Evolutionary conservation across 805 yeast species (phyloP).

Genomic region (Debaryomyces castellii): DNA sequence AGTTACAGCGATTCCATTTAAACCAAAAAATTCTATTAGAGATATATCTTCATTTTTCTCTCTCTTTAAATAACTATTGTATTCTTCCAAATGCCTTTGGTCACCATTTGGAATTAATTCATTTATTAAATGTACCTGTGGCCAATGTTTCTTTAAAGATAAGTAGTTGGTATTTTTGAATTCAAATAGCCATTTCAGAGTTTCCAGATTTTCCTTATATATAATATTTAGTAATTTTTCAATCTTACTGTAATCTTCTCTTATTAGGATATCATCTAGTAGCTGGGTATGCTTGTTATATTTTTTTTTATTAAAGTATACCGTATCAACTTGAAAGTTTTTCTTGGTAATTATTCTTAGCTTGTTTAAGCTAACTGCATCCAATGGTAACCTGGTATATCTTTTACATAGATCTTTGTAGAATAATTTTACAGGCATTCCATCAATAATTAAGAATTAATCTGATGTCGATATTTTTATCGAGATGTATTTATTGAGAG

Average conservation of each 20-base stretch:
- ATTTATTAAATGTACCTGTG: constrained; percentile 32
- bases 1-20: constrained; percentile 3
- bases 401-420: constrained; percentile 25
- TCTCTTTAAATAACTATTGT: constrained; percentile 12
- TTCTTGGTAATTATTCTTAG: constrained; percentile 9
- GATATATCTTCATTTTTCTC: constrained; percentile 15
- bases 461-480: not conserved
- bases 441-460: not conserved
- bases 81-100: constrained; percentile 9
- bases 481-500: no score
- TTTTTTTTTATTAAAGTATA: constrained; percentile 9
- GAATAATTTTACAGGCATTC: not conserved
- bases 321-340: constrained; percentile 6
- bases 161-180: constrained; percentile 18
- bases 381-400: constrained; percentile 32
- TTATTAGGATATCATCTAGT: constrained; percentile 25
- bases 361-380: constrained; percentile 9
- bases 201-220: constrained; percentile 17
- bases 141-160: constrained; percentile 28
- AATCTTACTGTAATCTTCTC: constrained; percentile 26
- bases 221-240: constrained; percentile 24
- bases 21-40: constrained; percentile 10
- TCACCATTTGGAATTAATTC: constrained; percentile 17
- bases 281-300: constrained; percentile 11
- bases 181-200: constrained; percentile 18